These are phyloP conservation scores for Reutealis trisperma DNA, from an alignment of 345 rosid genomes.

Conservation along the genomic window DNA sequence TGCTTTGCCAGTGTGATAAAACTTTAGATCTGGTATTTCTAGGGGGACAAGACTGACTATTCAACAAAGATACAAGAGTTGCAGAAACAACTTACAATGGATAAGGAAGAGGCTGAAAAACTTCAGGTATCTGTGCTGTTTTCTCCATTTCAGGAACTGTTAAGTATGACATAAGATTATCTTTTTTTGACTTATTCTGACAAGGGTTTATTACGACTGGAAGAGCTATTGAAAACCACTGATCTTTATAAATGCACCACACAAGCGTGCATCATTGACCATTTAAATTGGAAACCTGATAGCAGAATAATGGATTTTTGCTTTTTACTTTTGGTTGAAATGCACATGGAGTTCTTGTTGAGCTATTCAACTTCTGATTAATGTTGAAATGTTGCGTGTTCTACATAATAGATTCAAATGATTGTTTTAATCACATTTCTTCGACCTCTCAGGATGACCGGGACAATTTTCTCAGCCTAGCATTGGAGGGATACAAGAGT, in stretches of 20 bases:
- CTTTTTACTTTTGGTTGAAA: background rate
- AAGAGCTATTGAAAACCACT: background rate
- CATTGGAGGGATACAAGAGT: constrained; percentile 87
- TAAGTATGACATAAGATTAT: background rate
- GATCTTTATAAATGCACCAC: background rate
- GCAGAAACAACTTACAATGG: constrained; percentile 84
- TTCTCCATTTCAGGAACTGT: background rate
- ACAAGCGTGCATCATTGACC: background rate
- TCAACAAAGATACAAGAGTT: constrained; percentile 78
- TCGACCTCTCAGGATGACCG: constrained; percentile 68
- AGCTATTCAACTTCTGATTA: background rate
- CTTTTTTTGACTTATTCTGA: background rate
- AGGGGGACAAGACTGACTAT: constrained; percentile 84
- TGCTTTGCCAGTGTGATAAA: constrained; percentile 13
- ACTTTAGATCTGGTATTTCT: constrained; percentile 10
- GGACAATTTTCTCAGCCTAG: constrained; percentile 82
- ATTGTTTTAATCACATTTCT: constrained; percentile 14
- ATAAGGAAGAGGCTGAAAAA: constrained; percentile 83
- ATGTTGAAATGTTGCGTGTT: background rate
- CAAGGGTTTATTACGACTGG: background rate
- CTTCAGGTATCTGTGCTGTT: constrained; percentile 51
- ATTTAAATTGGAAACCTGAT: background rate
- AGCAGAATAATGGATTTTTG: background rate
- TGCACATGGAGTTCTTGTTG: background rate
- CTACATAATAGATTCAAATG: background rate